Base-by-base conservation (phyloP, 139 green algal genomes). In the Astrephomene gubernaculifera region DNA sequence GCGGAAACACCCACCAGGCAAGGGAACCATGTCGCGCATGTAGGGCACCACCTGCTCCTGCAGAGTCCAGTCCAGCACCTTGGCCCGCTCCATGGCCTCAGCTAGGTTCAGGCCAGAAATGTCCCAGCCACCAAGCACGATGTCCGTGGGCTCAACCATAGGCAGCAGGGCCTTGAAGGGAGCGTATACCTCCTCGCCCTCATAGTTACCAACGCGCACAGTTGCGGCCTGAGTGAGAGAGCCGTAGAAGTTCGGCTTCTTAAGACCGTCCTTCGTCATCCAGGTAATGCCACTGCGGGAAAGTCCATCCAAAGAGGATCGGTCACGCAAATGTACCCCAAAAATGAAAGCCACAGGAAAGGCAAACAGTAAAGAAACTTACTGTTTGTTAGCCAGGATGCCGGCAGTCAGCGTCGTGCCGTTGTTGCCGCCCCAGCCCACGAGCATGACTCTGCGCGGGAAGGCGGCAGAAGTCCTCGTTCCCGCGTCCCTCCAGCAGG, bases 391-490 rank as follows among this genome's bases (percentile, higher is more conserved):
- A 25, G 98, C 97, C 5, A 99, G 93, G 49, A 99, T 95, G 57
- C 96, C 97, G 38, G 92, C 98, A 9, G 93, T 97, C 4, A 99
- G 86, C 21, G 97, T 99, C n/a, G 95, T 96, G 31, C 98, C 98
- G 87, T 99, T 99, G 92, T 99, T 99, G 60, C 97, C 97, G 45
- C 98, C 97, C 92, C 94, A 96, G 53, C 97, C 97, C 8, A 99
- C 98, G 0, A 99, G 94, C 97, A 99, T 99, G 4, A 99, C 94
- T 17, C 97, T 99, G 95, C 74, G 79, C 60, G 33, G 43, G 35
- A 69, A 38, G 52, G 67, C 29, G 52, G 61, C 44, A 52, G 49
- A 36, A 52, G 33, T 21, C 36, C 36, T 73, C 49, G 36, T 4
- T 31, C 1, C 2, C 14, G n/a, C n/a, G n/a, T n/a, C n/a, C n/a